A percentile compares a stretch with the other conserved stretches of the same genome.
Evolutionary conservation across 148 eudicot species (phyloP).

Genomic region (Rheum nobile): DNA sequence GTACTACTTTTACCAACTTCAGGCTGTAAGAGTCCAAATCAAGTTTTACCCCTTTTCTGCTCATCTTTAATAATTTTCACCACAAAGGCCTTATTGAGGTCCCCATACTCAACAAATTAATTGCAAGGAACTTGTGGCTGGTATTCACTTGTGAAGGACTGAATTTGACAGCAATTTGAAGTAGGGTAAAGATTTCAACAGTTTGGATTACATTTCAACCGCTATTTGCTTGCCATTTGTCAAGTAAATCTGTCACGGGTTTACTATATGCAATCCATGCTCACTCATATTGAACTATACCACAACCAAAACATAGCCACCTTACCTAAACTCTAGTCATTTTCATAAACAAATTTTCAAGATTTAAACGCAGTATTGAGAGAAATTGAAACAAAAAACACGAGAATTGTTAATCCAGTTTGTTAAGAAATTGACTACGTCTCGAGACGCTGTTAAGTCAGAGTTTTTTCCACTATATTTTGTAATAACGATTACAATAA

Average conservation of each 20-base stretch:
- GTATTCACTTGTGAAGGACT: conserved; percentile 2
- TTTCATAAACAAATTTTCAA: neutral
- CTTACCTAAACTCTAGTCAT: neutral
- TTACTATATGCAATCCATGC: neutral
- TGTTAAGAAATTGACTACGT: too few species aligned
- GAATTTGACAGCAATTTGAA: conserved; percentile 2
- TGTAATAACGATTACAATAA: too few species aligned
- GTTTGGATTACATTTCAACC: conserved; percentile 1
- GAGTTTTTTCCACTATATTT: too few species aligned
- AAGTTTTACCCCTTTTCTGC: neutral
- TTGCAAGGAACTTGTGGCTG: conserved; percentile 3
- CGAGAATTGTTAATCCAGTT: too few species aligned
- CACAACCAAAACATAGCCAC: neutral
- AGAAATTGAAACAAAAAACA: too few species aligned
- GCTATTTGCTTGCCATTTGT: neutral
- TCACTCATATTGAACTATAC: too few species aligned
- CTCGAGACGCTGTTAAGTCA: too few species aligned
- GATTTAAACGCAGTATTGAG: too few species aligned
- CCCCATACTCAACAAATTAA: neutral
- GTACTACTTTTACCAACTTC: neutral
- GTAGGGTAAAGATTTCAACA: neutral
- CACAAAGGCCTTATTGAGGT: neutral
- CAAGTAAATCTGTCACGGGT: neutral
- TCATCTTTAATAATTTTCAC: neutral
- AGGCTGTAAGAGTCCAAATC: neutral